phyloP scores from a whole-genome alignment of 1,284 basidiomycete species.

The Boletus hoseneyae region DNA sequence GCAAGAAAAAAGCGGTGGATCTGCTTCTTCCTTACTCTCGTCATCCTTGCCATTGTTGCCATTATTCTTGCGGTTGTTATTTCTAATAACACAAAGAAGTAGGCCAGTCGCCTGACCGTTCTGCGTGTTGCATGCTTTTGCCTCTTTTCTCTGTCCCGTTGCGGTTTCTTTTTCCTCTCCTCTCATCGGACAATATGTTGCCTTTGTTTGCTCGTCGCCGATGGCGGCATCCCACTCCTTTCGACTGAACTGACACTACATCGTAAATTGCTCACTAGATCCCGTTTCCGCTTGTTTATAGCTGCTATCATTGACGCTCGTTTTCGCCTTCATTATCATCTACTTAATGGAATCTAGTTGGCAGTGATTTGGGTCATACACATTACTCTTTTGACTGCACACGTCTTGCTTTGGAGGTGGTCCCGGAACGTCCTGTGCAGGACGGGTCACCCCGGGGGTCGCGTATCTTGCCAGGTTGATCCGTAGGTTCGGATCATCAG shows the following conservation, averaged over 20 bases:
- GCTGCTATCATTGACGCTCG: slow-evolving; percentile 13
- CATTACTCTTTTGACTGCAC: neutral
- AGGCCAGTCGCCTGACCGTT: slow-evolving; percentile 5
- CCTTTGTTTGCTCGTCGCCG: slow-evolving; percentile 6
- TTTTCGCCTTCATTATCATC: slow-evolving; percentile 23
- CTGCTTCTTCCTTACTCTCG: slow-evolving; percentile 72
- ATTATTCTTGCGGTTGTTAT: slow-evolving; percentile 60
- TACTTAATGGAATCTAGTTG: slow-evolving; percentile 32
- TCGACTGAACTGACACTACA: slow-evolving; percentile 13
- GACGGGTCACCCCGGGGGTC: neutral
- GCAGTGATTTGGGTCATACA: slow-evolving; percentile 17
- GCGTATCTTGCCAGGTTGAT: neutral
- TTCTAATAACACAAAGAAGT: slow-evolving; percentile 28
- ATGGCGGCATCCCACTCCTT: slow-evolving; percentile 20
- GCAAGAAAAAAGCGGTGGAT: slow-evolving; percentile 95
- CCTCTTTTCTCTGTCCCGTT: neutral
- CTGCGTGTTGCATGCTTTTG: neutral
- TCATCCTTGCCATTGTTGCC: slow-evolving; percentile 63
- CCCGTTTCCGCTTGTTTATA: slow-evolving; percentile 5
- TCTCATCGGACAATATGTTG: slow-evolving; percentile 16
- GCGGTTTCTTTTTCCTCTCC: neutral
- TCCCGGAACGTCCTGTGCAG: neutral
- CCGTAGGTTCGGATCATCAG: neutral
- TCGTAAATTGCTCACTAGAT: slow-evolving; percentile 18
- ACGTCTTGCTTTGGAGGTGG: neutral